Conservation (phyloP, 2,329 filamentous ascomycete genomes). For the Clonostachys rosea region DNA sequence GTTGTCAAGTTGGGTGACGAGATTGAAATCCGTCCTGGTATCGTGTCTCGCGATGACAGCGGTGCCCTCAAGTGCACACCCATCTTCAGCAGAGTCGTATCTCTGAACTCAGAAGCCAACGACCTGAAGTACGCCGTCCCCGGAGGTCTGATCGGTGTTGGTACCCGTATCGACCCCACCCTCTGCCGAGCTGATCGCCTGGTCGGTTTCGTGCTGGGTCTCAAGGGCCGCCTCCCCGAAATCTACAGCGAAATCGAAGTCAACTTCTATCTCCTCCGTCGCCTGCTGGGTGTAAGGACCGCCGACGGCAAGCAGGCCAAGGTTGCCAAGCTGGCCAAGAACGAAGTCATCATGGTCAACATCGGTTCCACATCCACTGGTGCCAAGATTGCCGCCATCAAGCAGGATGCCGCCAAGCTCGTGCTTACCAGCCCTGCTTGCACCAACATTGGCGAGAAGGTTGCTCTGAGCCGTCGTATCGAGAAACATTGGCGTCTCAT, state of each 20-base stretch:
- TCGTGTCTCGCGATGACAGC: conserved; percentile 90
- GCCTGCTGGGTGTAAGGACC: conserved; percentile 93
- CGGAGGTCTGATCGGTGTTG: conserved; percentile 96
- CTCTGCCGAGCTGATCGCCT: conserved; percentile 98
- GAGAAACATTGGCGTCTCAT: conserved; percentile 99
- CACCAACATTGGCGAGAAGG: conserved; percentile 97
- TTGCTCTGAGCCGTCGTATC: conserved; percentile 91
- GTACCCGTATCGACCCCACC: conserved; percentile 94
- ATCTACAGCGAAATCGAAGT: conserved; percentile 99
- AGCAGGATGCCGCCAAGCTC: conserved; percentile 95
- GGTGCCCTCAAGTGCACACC: conserved; percentile 95
- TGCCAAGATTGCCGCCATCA: conserved; percentile 95
- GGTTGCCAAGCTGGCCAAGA: conserved; percentile 96
- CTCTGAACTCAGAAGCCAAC: conserved; percentile 96
- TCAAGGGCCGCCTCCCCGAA: conserved; percentile 87
- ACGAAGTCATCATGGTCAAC: conserved; percentile 99
- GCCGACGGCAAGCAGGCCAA: conserved; percentile 99
- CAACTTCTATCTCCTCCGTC: conserved; percentile 96
- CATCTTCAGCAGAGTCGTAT: conserved; percentile 92
- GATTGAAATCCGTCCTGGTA: conserved; percentile 98
- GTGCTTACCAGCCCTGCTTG: conserved; percentile 90
- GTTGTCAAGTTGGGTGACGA: conserved; percentile 96
- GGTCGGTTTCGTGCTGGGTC: conserved; percentile 93
- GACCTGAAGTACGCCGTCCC: conserved; percentile 98
- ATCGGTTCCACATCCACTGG: conserved; percentile 97